A percentile compares a stretch with the other conserved stretches of the same genome.
phyloP scores from a whole-genome alignment of 106 monocot species.

The Amphibolis antarctica region DNA sequence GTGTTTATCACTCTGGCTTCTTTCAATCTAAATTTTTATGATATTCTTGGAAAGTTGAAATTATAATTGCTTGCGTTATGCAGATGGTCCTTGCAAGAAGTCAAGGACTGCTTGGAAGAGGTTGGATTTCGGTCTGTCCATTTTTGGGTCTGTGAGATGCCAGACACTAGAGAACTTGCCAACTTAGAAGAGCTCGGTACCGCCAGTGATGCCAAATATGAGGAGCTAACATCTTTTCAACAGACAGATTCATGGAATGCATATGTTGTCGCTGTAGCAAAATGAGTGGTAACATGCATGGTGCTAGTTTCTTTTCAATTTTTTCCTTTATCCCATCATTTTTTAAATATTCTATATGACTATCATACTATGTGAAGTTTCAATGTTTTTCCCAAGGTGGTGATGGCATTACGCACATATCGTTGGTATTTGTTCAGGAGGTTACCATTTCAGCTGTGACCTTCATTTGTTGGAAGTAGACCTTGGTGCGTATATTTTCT shows the following conservation, averaged over 20 bases:
- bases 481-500: too few species aligned
- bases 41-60: too few species aligned
- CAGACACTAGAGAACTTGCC: conserved; percentile 34
- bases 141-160: conserved; percentile 92
- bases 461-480: too few species aligned
- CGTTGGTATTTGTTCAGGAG: too few species aligned
- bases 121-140: conserved; percentile 72
- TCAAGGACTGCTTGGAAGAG: conserved; percentile 82
- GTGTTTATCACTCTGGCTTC: too few species aligned
- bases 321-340: neutral
- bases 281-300: conserved; percentile 6
- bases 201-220: conserved; percentile 46
- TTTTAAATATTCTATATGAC: too few species aligned
- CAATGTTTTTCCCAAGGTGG: too few species aligned
- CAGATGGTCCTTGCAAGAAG: conserved; percentile 88
- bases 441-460: too few species aligned
- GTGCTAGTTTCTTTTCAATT: neutral
- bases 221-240: conserved; percentile 43
- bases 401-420: too few species aligned
- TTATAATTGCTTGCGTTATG: neutral
- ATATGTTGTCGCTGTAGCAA: conserved; percentile 64
- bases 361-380: too few species aligned
- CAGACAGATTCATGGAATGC: conserved; percentile 96
- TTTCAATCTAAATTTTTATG: too few species aligned
- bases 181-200: conserved; percentile 30